These are phyloP conservation scores for Hypoxylon trugodes DNA, from an alignment of 495 filamentous ascomycete genomes.

Conservation along the genomic window DNA sequence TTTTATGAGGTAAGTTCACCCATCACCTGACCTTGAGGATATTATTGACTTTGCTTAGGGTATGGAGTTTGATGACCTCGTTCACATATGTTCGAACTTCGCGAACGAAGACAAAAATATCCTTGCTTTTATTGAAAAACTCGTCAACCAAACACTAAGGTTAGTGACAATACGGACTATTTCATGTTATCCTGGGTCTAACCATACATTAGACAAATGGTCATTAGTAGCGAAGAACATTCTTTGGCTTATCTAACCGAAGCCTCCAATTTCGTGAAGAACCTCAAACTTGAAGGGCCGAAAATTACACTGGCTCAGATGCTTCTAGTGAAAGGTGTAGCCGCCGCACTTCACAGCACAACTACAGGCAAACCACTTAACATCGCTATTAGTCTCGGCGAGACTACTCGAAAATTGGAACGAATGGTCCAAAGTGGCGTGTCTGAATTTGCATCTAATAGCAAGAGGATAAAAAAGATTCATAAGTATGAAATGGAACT, in stretches of 20 bases:
- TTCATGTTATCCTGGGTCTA: constrained; percentile 1
- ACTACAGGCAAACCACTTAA: constrained; percentile 5
- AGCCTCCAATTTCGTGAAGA: constrained; percentile 32
- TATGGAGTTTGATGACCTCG: constrained; percentile 49
- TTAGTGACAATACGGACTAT: constrained; percentile 6
- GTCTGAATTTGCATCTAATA: constrained; percentile 21
- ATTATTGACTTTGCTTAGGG: constrained; percentile 37
- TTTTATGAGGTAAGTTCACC: constrained; percentile 55
- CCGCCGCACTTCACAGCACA: constrained; percentile 23
- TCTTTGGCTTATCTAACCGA: constrained; percentile 33
- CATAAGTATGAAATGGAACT: constrained; percentile 12
- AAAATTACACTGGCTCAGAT: constrained; percentile 20
- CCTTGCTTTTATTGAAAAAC: constrained; percentile 30
- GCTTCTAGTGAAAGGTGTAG: constrained; percentile 36
- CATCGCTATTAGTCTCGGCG: constrained; percentile 18
- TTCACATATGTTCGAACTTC: constrained; percentile 41
- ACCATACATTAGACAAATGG: constrained; percentile 40
- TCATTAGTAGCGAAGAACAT: constrained; percentile 9
- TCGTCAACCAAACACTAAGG: constrained; percentile 38
- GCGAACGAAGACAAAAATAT: constrained; percentile 10
- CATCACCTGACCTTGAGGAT: neutral
- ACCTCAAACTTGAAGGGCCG: constrained; percentile 4
- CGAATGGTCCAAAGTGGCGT: constrained; percentile 22
- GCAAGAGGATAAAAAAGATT: neutral
- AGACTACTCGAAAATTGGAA: constrained; percentile 27